Base-by-base conservation (phyloP, 2,329 filamentous ascomycete species). In the Coniochaeta hoffmannii region DNA sequence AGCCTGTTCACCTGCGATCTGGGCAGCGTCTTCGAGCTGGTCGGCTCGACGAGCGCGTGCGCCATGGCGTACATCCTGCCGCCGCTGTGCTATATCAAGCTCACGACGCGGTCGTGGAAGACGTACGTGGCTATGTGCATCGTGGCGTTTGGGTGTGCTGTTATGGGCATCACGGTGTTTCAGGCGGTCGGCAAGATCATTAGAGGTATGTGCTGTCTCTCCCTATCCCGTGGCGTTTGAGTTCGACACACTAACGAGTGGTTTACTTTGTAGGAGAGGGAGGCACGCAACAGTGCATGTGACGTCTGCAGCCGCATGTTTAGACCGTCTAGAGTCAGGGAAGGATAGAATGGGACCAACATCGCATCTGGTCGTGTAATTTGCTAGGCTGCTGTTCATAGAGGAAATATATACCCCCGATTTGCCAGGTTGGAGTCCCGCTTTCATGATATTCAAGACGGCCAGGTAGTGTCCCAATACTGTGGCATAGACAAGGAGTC, bases 1-100 rank as follows among this genome's bases (percentile, higher is more conserved):
- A 88, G 88, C 58, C 77, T 99, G 55, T 68, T 96, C 58, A 97
- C 92, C 1, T 97, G 94, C 72, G 94, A 99, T 68, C 78, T 99
- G 3, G 94, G 94, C 53, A 83, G 89, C 46, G 93, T 99, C 1
- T 97, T 99, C 66, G 94, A 99, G 74, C 78, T 99, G 17, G 94
- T 99, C 56, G 94, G 94, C 59, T 91, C 94, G 7, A 99, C 94
- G 34, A 95, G 89, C 68, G 94, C 94, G 3, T 94, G 92, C 63
- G 91, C 90, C 7, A 80, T 99, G 69, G 94, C 94, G 0, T 99
- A 97, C 68, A 96, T 99, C 51, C 75, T 99, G 58, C 94, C 94
- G 59, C 94, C 94, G 26, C 75, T 97, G 55, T 99, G 94, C 72
- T 99, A 94, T 70, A 88, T 99, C 66, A 96, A 95, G 73, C 76